Conservation (phyloP, 2,329 filamentous ascomycete genomes). For the Fusarium tjaetaba region DNA sequence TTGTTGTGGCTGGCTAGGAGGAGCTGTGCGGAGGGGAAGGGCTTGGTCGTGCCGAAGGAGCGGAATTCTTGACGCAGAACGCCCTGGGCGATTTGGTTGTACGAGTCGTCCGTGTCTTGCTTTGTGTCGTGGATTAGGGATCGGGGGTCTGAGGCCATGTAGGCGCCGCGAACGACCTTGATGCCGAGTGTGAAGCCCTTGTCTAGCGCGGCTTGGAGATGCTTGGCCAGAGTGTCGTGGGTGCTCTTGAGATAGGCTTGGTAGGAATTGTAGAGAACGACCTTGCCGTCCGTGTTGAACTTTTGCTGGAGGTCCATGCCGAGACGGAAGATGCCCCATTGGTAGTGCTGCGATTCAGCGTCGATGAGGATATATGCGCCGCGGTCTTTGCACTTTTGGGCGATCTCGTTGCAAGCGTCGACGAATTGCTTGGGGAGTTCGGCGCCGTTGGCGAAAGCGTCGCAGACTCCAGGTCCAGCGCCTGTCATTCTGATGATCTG, state of each 20-base stretch:
- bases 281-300: slow-evolving; percentile 52
- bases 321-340: slow-evolving; percentile 49
- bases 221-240: slow-evolving; percentile 52
- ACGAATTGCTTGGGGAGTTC: slow-evolving; percentile 54
- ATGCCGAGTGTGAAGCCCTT: slow-evolving; percentile 63
- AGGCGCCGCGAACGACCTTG: slow-evolving; percentile 67
- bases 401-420: slow-evolving; percentile 54
- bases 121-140: slow-evolving; percentile 63
- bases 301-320: slow-evolving; percentile 50
- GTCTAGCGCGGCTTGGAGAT: slow-evolving; percentile 56
- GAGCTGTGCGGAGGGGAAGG: slow-evolving; percentile 59
- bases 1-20: slow-evolving; percentile 65
- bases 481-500: slow-evolving; percentile 51
- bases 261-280: slow-evolving; percentile 61
- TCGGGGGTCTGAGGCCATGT: slow-evolving; percentile 61
- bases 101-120: slow-evolving; percentile 61
- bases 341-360: slow-evolving; percentile 58
- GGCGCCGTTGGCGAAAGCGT: slow-evolving; percentile 49
- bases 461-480: slow-evolving; percentile 52
- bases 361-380: slow-evolving; percentile 57
- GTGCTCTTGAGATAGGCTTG: slow-evolving; percentile 65
- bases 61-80: slow-evolving; percentile 54
- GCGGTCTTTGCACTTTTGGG: slow-evolving; percentile 50
- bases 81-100: slow-evolving; percentile 60
- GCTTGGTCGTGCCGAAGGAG: slow-evolving; percentile 50